These are phyloP conservation scores for Pedinophyceae sp. DNA, from an alignment of 139 green algal genomes.

Conservation along the genomic window DNA sequence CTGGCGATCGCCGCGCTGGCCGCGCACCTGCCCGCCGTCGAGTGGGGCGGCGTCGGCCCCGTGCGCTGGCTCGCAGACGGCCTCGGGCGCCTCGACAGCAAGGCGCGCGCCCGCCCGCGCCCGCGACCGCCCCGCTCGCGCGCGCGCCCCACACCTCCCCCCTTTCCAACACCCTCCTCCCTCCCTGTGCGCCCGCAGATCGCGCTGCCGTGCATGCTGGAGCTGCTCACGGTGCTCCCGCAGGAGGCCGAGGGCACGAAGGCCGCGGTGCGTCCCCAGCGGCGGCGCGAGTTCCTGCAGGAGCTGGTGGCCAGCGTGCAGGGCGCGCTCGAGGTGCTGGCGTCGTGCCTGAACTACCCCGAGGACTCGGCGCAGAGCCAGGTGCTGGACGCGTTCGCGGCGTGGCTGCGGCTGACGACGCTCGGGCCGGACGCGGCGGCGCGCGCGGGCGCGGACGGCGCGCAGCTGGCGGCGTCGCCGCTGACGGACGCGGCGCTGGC, in stretches of 20 bases:
- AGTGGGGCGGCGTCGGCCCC: constrained; percentile 33
- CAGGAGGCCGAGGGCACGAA: constrained; percentile 59
- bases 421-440: no score
- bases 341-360: constrained; percentile 14
- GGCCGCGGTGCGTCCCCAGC: constrained; percentile 55
- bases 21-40: constrained; percentile 39
- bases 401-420: constrained; percentile 66
- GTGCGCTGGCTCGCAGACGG: constrained; percentile 19
- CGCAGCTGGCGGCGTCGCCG: constrained; percentile 7
- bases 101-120: background rate
- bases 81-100: background rate
- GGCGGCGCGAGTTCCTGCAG: constrained; percentile 34
- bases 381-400: constrained; percentile 53
- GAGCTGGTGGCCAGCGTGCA: constrained; percentile 32
- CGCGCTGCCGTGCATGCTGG: constrained; percentile 58
- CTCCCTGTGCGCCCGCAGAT: constrained; percentile 3
- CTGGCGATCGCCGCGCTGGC: constrained; percentile 62
- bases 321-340: constrained; percentile 46
- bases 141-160: background rate
- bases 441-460: constrained; percentile 11
- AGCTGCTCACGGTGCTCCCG: constrained; percentile 72
- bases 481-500: constrained; percentile 28
- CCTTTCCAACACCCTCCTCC: background rate
- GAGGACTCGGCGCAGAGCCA: constrained; percentile 1
- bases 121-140: no score